Percentiles rank a stretch among this genome's conserved stretches.
Conservation (phyloP, 2,329 filamentous ascomycete genomes). For the Ascochyta clinopodiicola region DNA sequence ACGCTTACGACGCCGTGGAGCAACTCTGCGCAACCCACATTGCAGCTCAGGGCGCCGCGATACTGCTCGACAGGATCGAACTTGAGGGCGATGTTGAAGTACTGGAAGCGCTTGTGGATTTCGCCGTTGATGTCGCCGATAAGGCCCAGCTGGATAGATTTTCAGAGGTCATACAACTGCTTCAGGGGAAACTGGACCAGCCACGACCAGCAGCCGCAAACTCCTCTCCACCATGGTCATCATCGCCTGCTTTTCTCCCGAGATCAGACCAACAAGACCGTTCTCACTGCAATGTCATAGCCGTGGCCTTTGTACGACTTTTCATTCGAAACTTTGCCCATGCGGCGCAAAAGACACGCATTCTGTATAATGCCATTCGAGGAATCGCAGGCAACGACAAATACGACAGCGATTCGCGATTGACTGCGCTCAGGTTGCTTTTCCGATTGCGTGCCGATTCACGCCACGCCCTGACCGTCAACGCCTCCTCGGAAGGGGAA, state of each 20-base stretch:
- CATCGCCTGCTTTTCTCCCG: conserved; percentile 21
- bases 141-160: conserved; percentile 66
- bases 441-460: conserved; percentile 86
- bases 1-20: conserved; percentile 58
- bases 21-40: conserved; percentile 65
- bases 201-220: conserved; percentile 25
- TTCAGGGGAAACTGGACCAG: conserved; percentile 40
- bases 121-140: conserved; percentile 70
- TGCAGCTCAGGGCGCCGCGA: conserved; percentile 65
- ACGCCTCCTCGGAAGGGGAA: conserved; percentile 72
- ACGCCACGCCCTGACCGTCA: conserved; percentile 76
- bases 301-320: conserved; percentile 73
- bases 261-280: conserved; percentile 26
- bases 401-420: conserved; percentile 46
- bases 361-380: conserved; percentile 46
- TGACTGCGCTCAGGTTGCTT: conserved; percentile 56
- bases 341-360: conserved; percentile 68
- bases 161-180: conserved; percentile 54
- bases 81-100: conserved; percentile 70
- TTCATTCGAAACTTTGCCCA: conserved; percentile 76
- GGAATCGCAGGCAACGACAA: conserved; percentile 40
- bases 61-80: conserved; percentile 66
- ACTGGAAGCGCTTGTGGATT: conserved; percentile 68
- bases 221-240: conserved; percentile 23
- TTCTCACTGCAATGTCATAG: conserved; percentile 73